Evolutionary conservation across 805 yeast species (phyloP).

Genomic region (Wickerhamiella qilinensis): DNA sequence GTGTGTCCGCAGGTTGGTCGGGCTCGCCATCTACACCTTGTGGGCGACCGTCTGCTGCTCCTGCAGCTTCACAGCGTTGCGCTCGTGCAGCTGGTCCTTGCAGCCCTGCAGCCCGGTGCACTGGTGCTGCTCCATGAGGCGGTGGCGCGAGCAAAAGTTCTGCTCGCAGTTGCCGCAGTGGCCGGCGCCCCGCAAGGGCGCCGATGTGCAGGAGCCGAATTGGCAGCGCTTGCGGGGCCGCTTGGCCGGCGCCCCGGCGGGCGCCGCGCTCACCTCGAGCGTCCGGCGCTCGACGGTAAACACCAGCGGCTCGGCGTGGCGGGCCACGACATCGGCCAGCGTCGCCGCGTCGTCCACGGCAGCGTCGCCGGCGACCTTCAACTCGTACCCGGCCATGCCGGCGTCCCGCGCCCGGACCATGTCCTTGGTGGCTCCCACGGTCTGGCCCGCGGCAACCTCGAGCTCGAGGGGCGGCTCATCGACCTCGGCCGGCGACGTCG

Average conservation of each 20-base stretch:
- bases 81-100: slow-evolving; percentile 68
- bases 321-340: slow-evolving; percentile 16
- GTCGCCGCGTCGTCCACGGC: slow-evolving; percentile 20
- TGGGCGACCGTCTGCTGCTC: slow-evolving; percentile 71
- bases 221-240: slow-evolving; percentile 32
- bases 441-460: slow-evolving; percentile 16
- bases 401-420: slow-evolving; percentile 18
- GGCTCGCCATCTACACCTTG: slow-evolving; percentile 40
- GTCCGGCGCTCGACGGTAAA: slow-evolving; percentile 17
- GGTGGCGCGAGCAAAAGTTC: slow-evolving; percentile 72
- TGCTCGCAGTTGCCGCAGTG: slow-evolving; percentile 76
- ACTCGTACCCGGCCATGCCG: slow-evolving; percentile 16
- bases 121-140: slow-evolving; percentile 69
- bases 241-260: too few relatives aligned
- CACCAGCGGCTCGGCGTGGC: slow-evolving; percentile 16
- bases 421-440: slow-evolving; percentile 21
- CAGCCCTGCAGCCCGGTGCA: slow-evolving; percentile 67
- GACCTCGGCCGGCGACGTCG: too few relatives aligned
- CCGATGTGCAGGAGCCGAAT: slow-evolving; percentile 42
- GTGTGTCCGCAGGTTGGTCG: too few relatives aligned
- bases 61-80: slow-evolving; percentile 69
- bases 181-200: slow-evolving; percentile 53
- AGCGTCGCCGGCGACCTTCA: slow-evolving; percentile 16
- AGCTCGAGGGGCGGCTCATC: slow-evolving; percentile 11
- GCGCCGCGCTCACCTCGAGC: slow-evolving; percentile 17